Percentiles rank a stretch among this genome's conserved stretches.
Conservation (phyloP, 306 rosid species). For the apple (Malus domestica) region DNA sequence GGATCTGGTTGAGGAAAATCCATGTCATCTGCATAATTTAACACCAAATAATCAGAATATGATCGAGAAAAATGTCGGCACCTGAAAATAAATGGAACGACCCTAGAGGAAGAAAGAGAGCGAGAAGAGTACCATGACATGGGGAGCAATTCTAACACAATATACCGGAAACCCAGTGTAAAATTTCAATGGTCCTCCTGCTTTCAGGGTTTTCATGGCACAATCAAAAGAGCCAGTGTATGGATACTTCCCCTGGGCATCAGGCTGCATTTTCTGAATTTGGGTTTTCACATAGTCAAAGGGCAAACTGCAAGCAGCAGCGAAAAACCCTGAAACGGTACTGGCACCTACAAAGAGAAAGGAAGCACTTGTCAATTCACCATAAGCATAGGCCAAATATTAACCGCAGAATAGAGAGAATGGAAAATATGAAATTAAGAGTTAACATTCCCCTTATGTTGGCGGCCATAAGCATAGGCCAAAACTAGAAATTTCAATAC, state of each 20-base stretch:
- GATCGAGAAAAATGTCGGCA: neutral
- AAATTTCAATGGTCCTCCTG: constrained; percentile 80
- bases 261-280: constrained; percentile 97
- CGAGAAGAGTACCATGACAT: constrained; percentile 68
- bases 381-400: neutral
- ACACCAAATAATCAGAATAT: constrained; percentile 1
- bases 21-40: constrained; percentile 76
- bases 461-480: neutral
- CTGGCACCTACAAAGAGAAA: constrained; percentile 61
- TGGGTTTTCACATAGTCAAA: constrained; percentile 96
- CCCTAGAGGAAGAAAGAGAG: neutral
- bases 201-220: constrained; percentile 62
- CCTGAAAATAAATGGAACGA: neutral
- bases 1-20: constrained; percentile 94
- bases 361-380: neutral
- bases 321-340: constrained; percentile 80
- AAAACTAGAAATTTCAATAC: neutral
- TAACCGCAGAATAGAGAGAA: neutral
- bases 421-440: neutral
- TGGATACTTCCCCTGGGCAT: constrained; percentile 84
- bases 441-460: neutral
- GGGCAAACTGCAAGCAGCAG: constrained; percentile 95
- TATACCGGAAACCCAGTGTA: constrained; percentile 95
- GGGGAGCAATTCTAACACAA: constrained; percentile 89
- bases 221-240: constrained; percentile 88